Evolutionary conservation across 176 grass and related monocot species (phyloP).

Genomic region (Aegilops longissima): DNA sequence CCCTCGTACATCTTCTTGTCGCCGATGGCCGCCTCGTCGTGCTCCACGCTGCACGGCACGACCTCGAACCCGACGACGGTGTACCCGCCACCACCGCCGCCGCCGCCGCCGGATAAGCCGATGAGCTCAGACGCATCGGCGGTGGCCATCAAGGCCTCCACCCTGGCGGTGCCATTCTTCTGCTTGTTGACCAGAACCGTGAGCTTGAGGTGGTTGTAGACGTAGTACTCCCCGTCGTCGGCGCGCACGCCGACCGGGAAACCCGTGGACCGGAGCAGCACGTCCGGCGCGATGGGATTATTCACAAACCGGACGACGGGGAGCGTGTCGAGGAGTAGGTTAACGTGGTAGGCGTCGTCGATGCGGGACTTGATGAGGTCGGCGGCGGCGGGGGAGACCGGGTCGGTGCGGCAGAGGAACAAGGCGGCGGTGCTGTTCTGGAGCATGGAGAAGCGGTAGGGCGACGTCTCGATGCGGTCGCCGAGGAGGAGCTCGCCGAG

Average conservation of each 20-base stretch:
- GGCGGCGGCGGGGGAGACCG: constrained; percentile 8
- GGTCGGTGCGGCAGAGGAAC: constrained; percentile 54
- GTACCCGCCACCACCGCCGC: not conserved
- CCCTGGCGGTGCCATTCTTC: constrained; percentile 32
- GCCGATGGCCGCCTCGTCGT: constrained; percentile 23
- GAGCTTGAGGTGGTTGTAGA: constrained; percentile 71
- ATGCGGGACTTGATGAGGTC: constrained; percentile 59
- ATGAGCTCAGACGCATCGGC: constrained; percentile 31
- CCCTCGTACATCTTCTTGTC: constrained; percentile 51
- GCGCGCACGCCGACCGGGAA: constrained; percentile 53
- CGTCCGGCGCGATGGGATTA: not conserved
- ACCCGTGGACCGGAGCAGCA: constrained; percentile 43
- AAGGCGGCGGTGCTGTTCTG: constrained; percentile 6
- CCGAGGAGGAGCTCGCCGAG: constrained; percentile 76
- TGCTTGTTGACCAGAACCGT: constrained; percentile 58
- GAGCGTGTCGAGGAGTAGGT: constrained; percentile 76
- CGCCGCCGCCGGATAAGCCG: constrained; percentile 5
- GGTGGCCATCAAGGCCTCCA: constrained; percentile 48
- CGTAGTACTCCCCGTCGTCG: constrained; percentile 50
- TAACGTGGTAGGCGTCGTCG: constrained; percentile 59
- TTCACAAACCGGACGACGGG: constrained; percentile 43
- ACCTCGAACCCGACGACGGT: constrained; percentile 77
- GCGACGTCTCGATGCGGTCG: constrained; percentile 69
- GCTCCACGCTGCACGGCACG: constrained; percentile 58
- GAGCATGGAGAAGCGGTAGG: constrained; percentile 64